A percentile compares a stretch with the other conserved stretches of the same genome.
Conservation (phyloP, 179 eudicot genomes). For the Silene noctiflora region DNA sequence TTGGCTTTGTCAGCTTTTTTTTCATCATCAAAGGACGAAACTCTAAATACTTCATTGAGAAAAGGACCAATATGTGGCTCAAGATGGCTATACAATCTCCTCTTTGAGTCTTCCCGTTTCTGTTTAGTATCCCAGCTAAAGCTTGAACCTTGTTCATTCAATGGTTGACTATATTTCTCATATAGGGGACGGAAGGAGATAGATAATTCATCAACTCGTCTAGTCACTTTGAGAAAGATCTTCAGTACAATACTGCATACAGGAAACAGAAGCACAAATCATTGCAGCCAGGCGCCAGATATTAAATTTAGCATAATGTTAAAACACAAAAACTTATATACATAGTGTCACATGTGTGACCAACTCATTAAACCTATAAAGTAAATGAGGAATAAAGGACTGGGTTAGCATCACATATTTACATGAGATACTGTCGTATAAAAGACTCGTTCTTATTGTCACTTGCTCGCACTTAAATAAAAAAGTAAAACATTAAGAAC, state of each 20-base stretch:
- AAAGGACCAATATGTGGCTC: slow-evolving; percentile 56
- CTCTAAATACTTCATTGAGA: slow-evolving; percentile 54
- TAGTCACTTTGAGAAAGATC: slow-evolving; percentile 67
- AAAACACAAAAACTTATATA: background rate
- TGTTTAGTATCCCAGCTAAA: slow-evolving; percentile 33
- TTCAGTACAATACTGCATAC: slow-evolving; percentile 58
- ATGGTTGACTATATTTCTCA: slow-evolving; percentile 70
- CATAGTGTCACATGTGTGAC: background rate
- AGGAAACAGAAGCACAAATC: slow-evolving; percentile 21
- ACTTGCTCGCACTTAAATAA: background rate
- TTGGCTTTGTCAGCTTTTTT: slow-evolving; percentile 37
- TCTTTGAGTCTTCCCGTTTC: slow-evolving; percentile 57
- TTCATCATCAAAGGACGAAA: slow-evolving; percentile 38
- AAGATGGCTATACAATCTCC: slow-evolving; percentile 60
- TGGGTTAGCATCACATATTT: no score
- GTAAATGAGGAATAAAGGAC: no score
- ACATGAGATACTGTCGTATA: no score
- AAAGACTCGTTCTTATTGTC: background rate
- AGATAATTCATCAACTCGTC: slow-evolving; percentile 66
- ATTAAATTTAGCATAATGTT: background rate
- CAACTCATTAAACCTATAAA: no score
- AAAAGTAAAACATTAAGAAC: background rate
- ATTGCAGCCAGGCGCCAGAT: background rate
- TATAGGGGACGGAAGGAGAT: slow-evolving; percentile 53
- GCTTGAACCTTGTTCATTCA: slow-evolving; percentile 38